These are phyloP conservation scores for Colletotrichum kahawae DNA, from an alignment of 2,329 filamentous ascomycete species.

Conservation along the genomic window DNA sequence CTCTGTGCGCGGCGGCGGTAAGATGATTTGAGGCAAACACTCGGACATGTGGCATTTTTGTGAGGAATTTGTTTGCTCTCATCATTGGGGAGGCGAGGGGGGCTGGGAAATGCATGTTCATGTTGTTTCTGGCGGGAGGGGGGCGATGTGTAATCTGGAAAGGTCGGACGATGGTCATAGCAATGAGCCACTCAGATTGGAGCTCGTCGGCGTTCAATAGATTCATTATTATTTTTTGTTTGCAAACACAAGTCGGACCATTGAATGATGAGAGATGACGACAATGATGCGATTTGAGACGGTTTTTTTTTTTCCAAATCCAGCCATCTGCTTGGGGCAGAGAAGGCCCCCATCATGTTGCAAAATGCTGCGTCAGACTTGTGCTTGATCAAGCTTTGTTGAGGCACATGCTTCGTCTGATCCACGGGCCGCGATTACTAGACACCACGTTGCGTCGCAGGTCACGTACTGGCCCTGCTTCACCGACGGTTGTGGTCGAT, in stretches of 20 bases:
- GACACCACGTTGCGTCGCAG: neutral
- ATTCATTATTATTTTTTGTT: neutral
- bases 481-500: neutral
- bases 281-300: neutral
- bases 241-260: neutral
- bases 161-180: conserved; percentile 3
- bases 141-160: neutral
- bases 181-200: conserved; percentile 15
- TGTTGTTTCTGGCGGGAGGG: neutral
- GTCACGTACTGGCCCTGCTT: neutral
- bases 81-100: neutral
- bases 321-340: neutral
- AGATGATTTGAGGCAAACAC: neutral
- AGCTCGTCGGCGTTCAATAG: neutral
- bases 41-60: neutral
- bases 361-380: neutral
- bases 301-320: neutral
- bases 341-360: neutral
- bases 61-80: neutral
- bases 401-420: neutral
- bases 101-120: neutral
- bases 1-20: neutral
- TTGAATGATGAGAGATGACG: fast-evolving
- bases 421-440: neutral
- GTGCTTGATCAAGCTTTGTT: neutral